Base-by-base conservation (phyloP, 108 stramenopile genomes). In the Skeletonema tropicum region DNA sequence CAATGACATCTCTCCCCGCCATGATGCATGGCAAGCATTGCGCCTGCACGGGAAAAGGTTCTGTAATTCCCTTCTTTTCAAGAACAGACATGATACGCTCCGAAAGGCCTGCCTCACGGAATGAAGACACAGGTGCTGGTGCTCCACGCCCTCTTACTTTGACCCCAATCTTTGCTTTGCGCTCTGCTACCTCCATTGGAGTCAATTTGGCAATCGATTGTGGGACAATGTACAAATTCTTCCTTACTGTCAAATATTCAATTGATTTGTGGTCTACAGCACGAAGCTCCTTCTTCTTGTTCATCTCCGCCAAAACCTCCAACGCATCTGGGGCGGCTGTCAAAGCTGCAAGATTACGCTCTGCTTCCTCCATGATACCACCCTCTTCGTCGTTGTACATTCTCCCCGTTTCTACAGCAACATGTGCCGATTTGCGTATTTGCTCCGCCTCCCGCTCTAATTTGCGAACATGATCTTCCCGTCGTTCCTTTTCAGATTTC, bases 11-110 rank as follows among this genome's bases (percentile, higher is more conserved):
- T 46, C 99, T 75, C 14, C 99, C 99, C 7, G 92, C 86, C 98
- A 99, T 98, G 75, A 99, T 95, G 61, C 97, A 97, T 0, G 99
- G 99, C 32, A 99, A 42, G 74, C 97, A 98, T 84, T 98, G 99
- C 42, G 93, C 84, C 85, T 99, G 99, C 48, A 99, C 91, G n/a
- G 98, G 87, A 66, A 96, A 99, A 13, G 99, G 99, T 67, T 85
- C 77, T 25, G 64, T 59, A 57, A 97, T 93, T 13, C 75, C 79
- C 70, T 89, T 86, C 66, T 88, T 84, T 14, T 85, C 77, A 66
- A 96, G 66, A 13, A 94, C 75, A 41, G 70, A 60, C 66, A 94
- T 68, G 25, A 98, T 94, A 19, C 92, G 80, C 59, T 97, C 97
- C 32, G 92, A 90, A 49, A 98, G 71, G 48, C 98, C 97, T 62